phyloP scores from a whole-genome alignment of 2,329 filamentous ascomycete species.

The Pestalotiopsis sp. region DNA sequence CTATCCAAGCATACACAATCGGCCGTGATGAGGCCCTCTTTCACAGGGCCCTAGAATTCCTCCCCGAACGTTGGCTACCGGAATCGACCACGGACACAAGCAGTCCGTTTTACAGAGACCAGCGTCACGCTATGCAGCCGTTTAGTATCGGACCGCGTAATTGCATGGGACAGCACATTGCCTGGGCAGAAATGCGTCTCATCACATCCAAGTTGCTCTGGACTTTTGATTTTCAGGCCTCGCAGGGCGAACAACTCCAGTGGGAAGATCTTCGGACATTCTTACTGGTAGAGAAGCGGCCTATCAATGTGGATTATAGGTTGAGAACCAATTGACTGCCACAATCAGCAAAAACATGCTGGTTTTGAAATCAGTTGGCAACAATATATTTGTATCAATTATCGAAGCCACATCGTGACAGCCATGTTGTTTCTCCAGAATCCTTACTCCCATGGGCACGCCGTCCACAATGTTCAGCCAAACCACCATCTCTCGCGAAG shows the following conservation, averaged over 20 bases:
- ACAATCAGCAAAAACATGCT: neutral
- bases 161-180: constrained; percentile 26
- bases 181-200: constrained; percentile 36
- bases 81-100: neutral
- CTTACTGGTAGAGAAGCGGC: neutral
- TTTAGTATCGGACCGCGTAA: constrained; percentile 19
- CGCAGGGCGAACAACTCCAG: neutral
- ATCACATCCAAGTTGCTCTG: constrained; percentile 36
- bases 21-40: neutral
- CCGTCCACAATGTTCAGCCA: neutral
- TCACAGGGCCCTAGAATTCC: neutral
- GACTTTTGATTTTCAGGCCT: constrained; percentile 31
- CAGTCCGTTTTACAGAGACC: constrained; percentile 13
- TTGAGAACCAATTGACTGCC: neutral
- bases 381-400: neutral
- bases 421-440: neutral
- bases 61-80: neutral
- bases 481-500: neutral
- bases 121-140: constrained; percentile 14
- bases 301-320: neutral
- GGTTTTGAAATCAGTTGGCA: neutral
- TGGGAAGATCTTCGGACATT: neutral
- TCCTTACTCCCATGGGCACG: neutral
- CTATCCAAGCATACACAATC: neutral
- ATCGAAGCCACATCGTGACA: neutral